A percentile compares a stretch with the other conserved stretches of the same genome.
These are phyloP conservation scores for Tilletiaria anomala DNA, from an alignment of 1,284 basidiomycete species.

Conservation along the genomic window DNA sequence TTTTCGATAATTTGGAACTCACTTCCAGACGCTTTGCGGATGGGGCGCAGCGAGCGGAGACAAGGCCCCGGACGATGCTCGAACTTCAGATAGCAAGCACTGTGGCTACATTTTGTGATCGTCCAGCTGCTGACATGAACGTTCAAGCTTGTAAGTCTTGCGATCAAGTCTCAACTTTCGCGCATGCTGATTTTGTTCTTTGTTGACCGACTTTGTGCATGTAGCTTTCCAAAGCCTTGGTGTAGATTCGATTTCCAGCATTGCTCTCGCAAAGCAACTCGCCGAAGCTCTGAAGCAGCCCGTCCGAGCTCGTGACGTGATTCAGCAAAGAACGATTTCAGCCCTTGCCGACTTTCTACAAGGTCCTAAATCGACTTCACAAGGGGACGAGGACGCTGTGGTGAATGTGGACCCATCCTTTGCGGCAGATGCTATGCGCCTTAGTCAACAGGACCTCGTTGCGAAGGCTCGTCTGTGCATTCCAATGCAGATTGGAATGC, in stretches of 20 bases:
- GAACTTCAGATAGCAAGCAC: constrained; percentile 10
- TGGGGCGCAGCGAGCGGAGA: constrained; percentile 4
- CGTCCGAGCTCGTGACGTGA: constrained; percentile 12
- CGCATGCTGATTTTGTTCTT: not conserved
- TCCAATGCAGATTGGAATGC: constrained; percentile 34
- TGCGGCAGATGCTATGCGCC: not conserved
- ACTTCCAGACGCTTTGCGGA: constrained; percentile 5
- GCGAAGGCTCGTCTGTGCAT: constrained; percentile 24
- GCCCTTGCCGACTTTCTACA: constrained; percentile 11
- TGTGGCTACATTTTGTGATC: constrained; percentile 9
- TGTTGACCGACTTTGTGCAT: not conserved
- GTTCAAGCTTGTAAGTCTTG: constrained; percentile 8
- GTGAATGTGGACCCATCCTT: not conserved
- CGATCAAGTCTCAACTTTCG: not conserved
- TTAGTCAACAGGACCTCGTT: not conserved
- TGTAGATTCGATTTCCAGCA: constrained; percentile 33
- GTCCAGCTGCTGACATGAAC: constrained; percentile 9
- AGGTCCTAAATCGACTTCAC: not conserved
- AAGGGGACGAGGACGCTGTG: not conserved
- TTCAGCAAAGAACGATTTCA: constrained; percentile 15
- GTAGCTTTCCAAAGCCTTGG: constrained; percentile 26
- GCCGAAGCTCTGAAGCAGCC: constrained; percentile 7
- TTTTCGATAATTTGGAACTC: constrained; percentile 11
- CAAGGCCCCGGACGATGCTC: constrained; percentile 7
- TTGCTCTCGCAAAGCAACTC: constrained; percentile 17